Percentiles rank a stretch among this genome's conserved stretches.
Evolutionary conservation across 768 basidiomycete genomes (phyloP).

Genomic region (Tricholoma bakamatsutake): DNA sequence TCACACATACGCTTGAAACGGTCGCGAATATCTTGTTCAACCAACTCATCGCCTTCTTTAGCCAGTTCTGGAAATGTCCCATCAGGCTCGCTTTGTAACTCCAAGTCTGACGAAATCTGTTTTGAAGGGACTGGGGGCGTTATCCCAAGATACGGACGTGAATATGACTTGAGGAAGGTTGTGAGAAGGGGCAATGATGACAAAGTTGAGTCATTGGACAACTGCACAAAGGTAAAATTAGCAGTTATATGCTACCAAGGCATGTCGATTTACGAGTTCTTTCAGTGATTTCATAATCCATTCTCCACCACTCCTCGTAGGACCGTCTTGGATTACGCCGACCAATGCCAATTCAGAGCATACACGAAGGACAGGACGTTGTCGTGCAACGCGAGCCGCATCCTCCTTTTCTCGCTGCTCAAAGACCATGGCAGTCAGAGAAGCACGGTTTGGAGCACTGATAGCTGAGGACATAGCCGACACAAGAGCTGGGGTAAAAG

Average conservation of each 20-base stretch:
- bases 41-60: conserved; percentile 64
- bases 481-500: conserved; percentile 72
- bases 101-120: conserved; percentile 51
- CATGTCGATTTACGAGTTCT: conserved; percentile 60
- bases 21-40: conserved; percentile 81
- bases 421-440: conserved; percentile 48
- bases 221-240: conserved; percentile 35
- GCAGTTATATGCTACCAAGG: background rate
- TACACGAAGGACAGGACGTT: conserved; percentile 81
- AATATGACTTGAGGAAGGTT: conserved; percentile 92
- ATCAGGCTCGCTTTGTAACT: conserved; percentile 31
- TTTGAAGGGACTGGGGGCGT: conserved; percentile 44
- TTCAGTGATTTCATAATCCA: conserved; percentile 86
- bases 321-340: conserved; percentile 71
- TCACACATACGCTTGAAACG: conserved; percentile 91
- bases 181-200: conserved; percentile 87
- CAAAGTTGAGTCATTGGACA: conserved; percentile 81
- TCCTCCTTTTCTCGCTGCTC: conserved; percentile 96
- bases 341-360: conserved; percentile 89
- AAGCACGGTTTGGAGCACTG: conserved; percentile 50
- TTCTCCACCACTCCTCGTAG: conserved; percentile 70
- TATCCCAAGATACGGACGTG: conserved; percentile 83
- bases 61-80: conserved; percentile 35
- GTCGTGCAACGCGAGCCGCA: conserved; percentile 64
- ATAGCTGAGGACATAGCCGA: conserved; percentile 52